Evolutionary conservation across 306 rosid genomes (phyloP), one percentile per base, ranked within the genome.

Genomic region (Aeschynomene evenia): DNA sequence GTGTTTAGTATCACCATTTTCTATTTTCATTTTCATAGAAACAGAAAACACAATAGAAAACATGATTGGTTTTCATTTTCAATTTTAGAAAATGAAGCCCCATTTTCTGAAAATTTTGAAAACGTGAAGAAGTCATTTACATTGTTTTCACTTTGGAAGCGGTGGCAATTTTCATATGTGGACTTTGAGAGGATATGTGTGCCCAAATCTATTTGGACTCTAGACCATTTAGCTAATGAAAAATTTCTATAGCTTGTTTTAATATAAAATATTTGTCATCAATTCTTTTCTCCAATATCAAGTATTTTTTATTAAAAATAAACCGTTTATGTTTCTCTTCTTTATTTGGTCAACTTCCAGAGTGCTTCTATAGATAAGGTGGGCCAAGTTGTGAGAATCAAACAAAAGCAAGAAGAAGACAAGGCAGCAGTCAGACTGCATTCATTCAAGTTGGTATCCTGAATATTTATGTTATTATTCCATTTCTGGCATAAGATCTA

Each of bases 321-420:
- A 4, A 13, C n/a, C 6, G 42, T 11, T 64, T 29, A 66, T 67
- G 18, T 72, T 9, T 59, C 66, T 21, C 45, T 10, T 64, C 70
- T 63, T 61, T 51, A 52, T 19, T 67, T 77, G 50, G 33, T 54
- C n/a, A 11, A 73, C 36, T 54, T 85, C 58, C 83, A 93, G 97
- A 53, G 61, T 79, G 74, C 19, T 33, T 81, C 82, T 70, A 59
- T 57, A 5, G 90, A 68, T 40, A 88, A 85, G 85, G 87, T 88
- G 82, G 90, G 85, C 15, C 69, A 66, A 50, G 54, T 88, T 73
- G 86, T 78, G 45, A 81, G 66, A 75, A 79, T 85, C 19, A 93
- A 90, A 77, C 79, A 82, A 72, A 88, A 82, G 84, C 98, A 90
- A 80, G 98, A 88, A 11, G 83, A 84, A 74, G 96, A 88, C 76